Conservation (phyloP, 192 early-diverging fungal species). For the Entomortierella lignicola region DNA sequence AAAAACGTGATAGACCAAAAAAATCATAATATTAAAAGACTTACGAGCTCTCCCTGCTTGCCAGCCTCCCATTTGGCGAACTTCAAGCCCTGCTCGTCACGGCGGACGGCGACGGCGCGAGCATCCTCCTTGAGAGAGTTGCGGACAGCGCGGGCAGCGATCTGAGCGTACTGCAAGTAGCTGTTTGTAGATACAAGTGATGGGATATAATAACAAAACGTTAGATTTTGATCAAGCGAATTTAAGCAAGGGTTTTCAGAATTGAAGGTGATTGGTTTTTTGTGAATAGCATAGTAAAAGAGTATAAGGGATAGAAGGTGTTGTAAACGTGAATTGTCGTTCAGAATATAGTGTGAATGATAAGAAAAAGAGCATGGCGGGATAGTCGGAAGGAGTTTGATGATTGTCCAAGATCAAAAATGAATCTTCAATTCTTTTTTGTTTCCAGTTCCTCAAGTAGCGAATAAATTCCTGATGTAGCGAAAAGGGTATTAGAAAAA, state of each 20-base stretch:
- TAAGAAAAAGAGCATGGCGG: too few species aligned
- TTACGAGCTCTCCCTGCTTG: constrained; percentile 82
- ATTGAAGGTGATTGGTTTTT: too few species aligned
- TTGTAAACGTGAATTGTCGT: too few species aligned
- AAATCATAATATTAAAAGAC: constrained; percentile 6
- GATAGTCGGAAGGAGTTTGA: too few species aligned
- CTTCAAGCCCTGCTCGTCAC: constrained; percentile 82
- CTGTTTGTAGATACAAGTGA: constrained; percentile 55
- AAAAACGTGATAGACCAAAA: neutral
- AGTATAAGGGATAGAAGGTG: too few species aligned
- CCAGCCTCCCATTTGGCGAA: constrained; percentile 83
- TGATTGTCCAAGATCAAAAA: too few species aligned
- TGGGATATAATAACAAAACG: neutral
- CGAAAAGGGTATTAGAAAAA: too few species aligned
- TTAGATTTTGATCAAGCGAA: neutral
- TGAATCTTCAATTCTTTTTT: too few species aligned
- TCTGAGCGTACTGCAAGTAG: constrained; percentile 88
- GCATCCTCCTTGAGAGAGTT: constrained; percentile 85
- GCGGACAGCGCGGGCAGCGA: constrained; percentile 83
- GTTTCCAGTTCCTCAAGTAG: too few species aligned
- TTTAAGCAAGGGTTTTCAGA: neutral
- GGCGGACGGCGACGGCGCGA: constrained; percentile 72
- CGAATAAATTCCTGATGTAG: too few species aligned
- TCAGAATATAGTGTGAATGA: too few species aligned
- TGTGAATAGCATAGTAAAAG: too few species aligned